These are phyloP conservation scores for Cicer judaicum DNA, from an alignment of 306 rosid species.

Conservation along the genomic window DNA sequence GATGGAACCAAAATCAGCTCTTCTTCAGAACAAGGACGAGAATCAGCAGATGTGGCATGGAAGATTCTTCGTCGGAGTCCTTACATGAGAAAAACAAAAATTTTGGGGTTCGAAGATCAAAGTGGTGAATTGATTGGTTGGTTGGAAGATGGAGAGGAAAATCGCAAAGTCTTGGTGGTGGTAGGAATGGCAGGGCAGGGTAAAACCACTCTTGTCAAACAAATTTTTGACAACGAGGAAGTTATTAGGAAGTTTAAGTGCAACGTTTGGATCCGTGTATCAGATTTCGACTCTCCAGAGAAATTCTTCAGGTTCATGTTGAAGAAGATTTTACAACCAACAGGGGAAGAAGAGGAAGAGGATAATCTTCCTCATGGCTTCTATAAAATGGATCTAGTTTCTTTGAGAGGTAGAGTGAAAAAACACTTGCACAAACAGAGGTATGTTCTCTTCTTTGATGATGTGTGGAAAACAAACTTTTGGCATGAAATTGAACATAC, in stretches of 20 bases:
- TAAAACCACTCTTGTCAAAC: constrained; percentile 21
- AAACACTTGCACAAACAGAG: background rate
- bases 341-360: too few species aligned
- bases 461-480: background rate
- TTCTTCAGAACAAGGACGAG: background rate
- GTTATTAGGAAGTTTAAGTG: background rate
- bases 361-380: background rate
- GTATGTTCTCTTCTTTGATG: constrained; percentile 11
- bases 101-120: background rate
- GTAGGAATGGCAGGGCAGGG: constrained; percentile 33
- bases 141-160: background rate
- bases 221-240: background rate
- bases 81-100: background rate
- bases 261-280: background rate
- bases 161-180: background rate
- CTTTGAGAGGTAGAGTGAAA: background rate
- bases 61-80: background rate
- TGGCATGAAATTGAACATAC: background rate
- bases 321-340: background rate
- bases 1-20: too few species aligned
- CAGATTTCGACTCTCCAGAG: background rate
- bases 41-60: background rate
- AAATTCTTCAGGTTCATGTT: background rate
- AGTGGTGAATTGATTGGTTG: background rate
- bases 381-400: background rate